phyloP scores from a whole-genome alignment of 106 monocot genomes.

The Dendrobium huoshanense region DNA sequence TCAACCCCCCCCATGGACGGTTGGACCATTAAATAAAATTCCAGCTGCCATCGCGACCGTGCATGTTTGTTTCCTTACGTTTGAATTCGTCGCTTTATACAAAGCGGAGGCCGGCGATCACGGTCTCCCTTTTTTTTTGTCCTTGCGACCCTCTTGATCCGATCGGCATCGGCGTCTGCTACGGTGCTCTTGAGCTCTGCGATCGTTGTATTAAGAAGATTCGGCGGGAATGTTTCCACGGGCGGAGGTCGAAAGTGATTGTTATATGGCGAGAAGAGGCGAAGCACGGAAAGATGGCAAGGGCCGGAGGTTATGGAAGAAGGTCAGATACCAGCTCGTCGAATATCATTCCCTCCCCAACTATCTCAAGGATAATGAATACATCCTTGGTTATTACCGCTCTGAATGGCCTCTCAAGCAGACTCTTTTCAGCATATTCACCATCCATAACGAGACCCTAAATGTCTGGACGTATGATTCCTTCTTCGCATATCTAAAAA shows the following conservation, averaged over 20 bases:
- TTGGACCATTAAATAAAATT: too few species aligned
- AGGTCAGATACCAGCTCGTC: conserved; percentile 31
- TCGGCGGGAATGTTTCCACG: not conserved
- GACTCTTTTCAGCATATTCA: conserved; percentile 37
- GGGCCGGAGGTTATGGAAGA: conserved; percentile 12
- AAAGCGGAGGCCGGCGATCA: too few species aligned
- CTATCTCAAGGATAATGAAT: conserved; percentile 49
- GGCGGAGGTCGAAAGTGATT: not conserved
- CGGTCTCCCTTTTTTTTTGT: not conserved
- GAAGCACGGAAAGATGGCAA: not conserved
- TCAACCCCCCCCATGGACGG: too few species aligned
- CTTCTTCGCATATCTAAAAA: not conserved
- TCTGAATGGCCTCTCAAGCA: conserved; percentile 51
- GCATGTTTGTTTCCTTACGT: too few species aligned
- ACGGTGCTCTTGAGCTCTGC: not conserved
- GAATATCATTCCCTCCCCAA: conserved; percentile 38
- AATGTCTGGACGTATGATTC: conserved; percentile 57
- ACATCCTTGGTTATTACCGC: conserved; percentile 33
- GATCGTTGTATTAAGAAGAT: not conserved
- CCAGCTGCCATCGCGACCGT: too few species aligned
- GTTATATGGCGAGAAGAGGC: not conserved
- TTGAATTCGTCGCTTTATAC: too few species aligned
- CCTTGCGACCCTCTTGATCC: not conserved
- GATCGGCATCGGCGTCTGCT: not conserved
- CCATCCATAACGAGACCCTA: conserved; percentile 55